These are phyloP conservation scores for Nephelium lappaceum DNA, from an alignment of 345 rosid genomes.

Conservation along the genomic window DNA sequence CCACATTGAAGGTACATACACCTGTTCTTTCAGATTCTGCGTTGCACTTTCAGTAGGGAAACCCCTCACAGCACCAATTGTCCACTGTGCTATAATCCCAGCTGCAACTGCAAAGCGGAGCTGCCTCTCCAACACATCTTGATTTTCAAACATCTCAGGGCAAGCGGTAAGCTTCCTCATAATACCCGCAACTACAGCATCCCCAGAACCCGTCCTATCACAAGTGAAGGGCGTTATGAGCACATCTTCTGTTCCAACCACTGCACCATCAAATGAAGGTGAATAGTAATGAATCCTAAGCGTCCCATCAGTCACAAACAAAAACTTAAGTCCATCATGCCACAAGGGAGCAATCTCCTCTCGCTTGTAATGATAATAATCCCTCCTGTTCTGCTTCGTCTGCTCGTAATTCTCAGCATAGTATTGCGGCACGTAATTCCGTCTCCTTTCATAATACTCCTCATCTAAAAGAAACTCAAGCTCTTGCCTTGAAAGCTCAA, in stretches of 20 bases:
- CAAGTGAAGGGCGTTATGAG: constrained; percentile 86
- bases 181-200: constrained; percentile 88
- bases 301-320: constrained; percentile 92
- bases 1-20: constrained; percentile 97
- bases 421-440: constrained; percentile 78
- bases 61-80: constrained; percentile 87
- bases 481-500: constrained; percentile 85
- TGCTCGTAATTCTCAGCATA: constrained; percentile 67
- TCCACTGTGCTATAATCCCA: constrained; percentile 93
- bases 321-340: constrained; percentile 75
- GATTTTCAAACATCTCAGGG: constrained; percentile 79
- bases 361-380: constrained; percentile 73
- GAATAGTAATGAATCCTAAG: constrained; percentile 79
- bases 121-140: constrained; percentile 79
- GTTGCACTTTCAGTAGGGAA: constrained; percentile 91
- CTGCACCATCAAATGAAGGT: constrained; percentile 72
- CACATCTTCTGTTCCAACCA: constrained; percentile 87
- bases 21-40: constrained; percentile 91
- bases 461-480: constrained; percentile 88
- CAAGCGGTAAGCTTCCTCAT: constrained; percentile 75
- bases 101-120: constrained; percentile 88
- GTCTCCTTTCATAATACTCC: constrained; percentile 59
- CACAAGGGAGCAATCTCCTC: constrained; percentile 83
- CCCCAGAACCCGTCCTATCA: constrained; percentile 96
- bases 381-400: constrained; percentile 63